A percentile compares a stretch with the other conserved stretches of the same genome.
Evolutionary conservation across 495 filamentous ascomycete genomes (phyloP).

Genomic region (Penicillium roqueforti): DNA sequence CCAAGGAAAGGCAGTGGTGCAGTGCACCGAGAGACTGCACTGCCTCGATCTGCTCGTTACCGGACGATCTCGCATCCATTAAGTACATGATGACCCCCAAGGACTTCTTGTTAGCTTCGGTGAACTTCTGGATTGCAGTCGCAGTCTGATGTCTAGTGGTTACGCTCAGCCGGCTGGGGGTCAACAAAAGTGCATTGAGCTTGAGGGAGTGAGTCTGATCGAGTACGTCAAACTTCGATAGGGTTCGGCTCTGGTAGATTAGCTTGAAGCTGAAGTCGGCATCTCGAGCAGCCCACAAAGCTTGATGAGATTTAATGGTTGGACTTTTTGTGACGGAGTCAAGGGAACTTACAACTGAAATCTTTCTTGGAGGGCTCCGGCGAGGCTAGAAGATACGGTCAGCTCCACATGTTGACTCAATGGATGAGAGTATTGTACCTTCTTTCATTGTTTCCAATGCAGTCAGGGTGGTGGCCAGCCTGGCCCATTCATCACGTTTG

Average conservation of each 20-base stretch:
- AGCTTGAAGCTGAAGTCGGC: not conserved
- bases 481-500: not conserved
- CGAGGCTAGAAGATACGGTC: not conserved
- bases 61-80: not conserved
- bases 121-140: not conserved
- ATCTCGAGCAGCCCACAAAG: not conserved
- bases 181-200: not conserved
- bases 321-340: not conserved
- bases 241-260: not conserved
- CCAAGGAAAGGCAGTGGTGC: not conserved
- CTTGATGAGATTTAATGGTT: not conserved
- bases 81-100: not conserved
- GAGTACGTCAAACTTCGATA: not conserved
- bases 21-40: not conserved
- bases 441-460: not conserved
- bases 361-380: not conserved
- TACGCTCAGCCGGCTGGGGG: not conserved
- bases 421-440: not conserved
- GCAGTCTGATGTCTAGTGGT: not conserved
- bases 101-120: not conserved
- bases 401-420: not conserved
- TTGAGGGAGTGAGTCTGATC: not conserved
- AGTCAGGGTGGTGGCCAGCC: not conserved
- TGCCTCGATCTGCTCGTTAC: not conserved
- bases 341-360: not conserved